These are phyloP conservation scores for Candida sithepensis DNA, from an alignment of 805 yeast genomes.

Conservation along the genomic window DNA sequence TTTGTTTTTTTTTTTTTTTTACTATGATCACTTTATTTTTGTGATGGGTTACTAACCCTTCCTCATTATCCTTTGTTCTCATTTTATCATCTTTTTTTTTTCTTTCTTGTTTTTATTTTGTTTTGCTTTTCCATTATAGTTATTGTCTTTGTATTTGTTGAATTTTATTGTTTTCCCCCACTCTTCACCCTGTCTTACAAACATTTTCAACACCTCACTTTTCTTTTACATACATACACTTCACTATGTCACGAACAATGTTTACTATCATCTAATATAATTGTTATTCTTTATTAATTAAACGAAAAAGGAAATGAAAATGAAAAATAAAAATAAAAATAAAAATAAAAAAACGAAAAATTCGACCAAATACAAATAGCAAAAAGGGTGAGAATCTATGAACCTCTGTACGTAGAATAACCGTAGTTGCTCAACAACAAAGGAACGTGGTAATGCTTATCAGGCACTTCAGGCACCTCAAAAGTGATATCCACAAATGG, in stretches of 20 bases:
- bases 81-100: background rate
- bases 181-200: too few species aligned
- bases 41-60: background rate
- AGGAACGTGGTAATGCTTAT: conserved; percentile 87
- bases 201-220: too few species aligned
- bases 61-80: background rate
- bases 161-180: background rate
- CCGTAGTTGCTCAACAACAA: conserved; percentile 79
- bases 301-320: too few species aligned
- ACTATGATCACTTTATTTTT: background rate
- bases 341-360: background rate
- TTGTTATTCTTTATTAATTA: too few species aligned
- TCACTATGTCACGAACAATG: too few species aligned
- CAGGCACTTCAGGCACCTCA: conserved; percentile 61
- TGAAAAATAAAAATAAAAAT: background rate
- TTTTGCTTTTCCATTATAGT: conserved; percentile 2
- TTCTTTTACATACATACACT: too few species aligned
- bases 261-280: too few species aligned
- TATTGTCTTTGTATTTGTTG: background rate
- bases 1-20: background rate
- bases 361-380: background rate
- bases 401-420: conserved; percentile 87
- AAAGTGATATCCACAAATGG: conserved; percentile 84
- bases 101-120: background rate
- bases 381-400: conserved; percentile 8